These are phyloP conservation scores for Rostrohypoxylon terebratum DNA, from an alignment of 495 filamentous ascomycete genomes.

Conservation along the genomic window DNA sequence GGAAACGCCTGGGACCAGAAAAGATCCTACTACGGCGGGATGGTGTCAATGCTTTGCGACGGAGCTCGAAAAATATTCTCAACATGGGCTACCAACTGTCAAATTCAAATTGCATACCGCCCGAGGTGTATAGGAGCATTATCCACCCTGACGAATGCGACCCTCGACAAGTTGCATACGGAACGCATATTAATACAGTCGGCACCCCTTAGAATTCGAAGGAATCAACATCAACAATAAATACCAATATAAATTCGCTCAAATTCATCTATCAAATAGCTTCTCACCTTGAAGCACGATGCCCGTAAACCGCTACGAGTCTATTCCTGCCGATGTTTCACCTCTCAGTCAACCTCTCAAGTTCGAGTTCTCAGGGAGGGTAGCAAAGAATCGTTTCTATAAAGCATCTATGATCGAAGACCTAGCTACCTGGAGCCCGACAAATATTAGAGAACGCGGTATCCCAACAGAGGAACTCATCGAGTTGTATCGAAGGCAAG, in stretches of 20 bases:
- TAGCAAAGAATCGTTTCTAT: constrained; percentile 67
- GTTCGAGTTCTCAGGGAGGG: constrained; percentile 65
- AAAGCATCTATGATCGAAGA: constrained; percentile 73
- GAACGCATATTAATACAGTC: constrained; percentile 9
- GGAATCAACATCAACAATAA: neutral
- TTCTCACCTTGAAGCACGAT: constrained; percentile 17
- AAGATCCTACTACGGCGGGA: neutral
- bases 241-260: neutral
- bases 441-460: constrained; percentile 63
- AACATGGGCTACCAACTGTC: neutral
- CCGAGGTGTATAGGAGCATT: neutral
- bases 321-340: constrained; percentile 24
- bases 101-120: neutral
- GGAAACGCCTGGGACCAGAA: neutral
- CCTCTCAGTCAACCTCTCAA: constrained; percentile 64
- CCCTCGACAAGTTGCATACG: neutral
- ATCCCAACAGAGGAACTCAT: constrained; percentile 68
- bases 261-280: neutral
- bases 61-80: neutral
- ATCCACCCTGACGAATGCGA: constrained; percentile 14
- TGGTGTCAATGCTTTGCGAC: neutral
- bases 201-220: neutral
- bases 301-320: constrained; percentile 36
- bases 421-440: constrained; percentile 66
- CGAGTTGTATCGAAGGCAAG: constrained; percentile 61